Evolutionary conservation across 192 early-diverging fungal genomes (phyloP), one percentile per base, ranked within the genome.

Genomic region (Coemansia sp.): DNA sequence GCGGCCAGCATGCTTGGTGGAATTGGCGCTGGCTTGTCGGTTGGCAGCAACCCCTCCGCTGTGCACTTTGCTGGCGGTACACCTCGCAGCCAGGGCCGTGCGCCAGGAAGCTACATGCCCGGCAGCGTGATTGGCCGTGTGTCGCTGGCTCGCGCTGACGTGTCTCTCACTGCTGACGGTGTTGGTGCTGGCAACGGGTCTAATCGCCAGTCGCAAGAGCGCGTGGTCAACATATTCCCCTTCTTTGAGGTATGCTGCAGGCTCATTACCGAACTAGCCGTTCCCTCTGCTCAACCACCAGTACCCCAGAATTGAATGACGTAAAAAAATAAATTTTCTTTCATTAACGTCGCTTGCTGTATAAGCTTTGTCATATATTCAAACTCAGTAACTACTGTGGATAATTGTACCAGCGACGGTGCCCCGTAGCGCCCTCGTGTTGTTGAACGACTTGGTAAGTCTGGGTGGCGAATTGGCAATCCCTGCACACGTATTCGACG

Each of bases 191-290:
- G 82, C 70, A 74, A 68, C 59, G 78, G 86, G 5, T 44, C 78
- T 16, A 78, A 76, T n/a, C 80, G 75, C 49, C 86, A 86, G 66
- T 75, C 79, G 51, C 75, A 79, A 86, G 74, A 86, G 82, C 67
- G 88, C 55, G 70, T 90, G 71, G 73, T 85, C 59, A 85, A 85
- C 12, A 87, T 90, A 15, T 96, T 96, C 75, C 94, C 93, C 13
- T 99, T 99, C 79, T 95, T 98, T 76, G 94, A 99, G 67, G 94
- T 97, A 1, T 99, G 97, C 77, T 91, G 91, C 62, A 89, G 87
- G 77, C 83, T 99, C 46, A 98, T 99, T 70, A 96, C 94, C 1
- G 96, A 98, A 81, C 88, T 99, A 67, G 96, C 96, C 5, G 93
- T 94, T 20, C 89, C 88, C 18, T 78, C 81, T 3, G 51, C 73